These are phyloP conservation scores for Ilyonectria robusta DNA, from an alignment of 2,329 filamentous ascomycete species.

Conservation along the genomic window DNA sequence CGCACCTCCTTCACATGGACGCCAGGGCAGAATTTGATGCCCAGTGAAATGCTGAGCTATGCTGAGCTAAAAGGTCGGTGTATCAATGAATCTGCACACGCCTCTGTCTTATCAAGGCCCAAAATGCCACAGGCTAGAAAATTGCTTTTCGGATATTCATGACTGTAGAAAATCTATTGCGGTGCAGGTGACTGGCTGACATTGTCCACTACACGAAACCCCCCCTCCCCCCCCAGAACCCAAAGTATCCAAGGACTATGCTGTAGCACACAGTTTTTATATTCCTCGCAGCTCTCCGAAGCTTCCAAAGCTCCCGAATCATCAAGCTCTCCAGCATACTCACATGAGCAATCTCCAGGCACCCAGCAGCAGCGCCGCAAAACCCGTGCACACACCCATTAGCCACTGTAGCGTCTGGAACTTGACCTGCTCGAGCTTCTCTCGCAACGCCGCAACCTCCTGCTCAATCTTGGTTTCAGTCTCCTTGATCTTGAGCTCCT, in stretches of 20 bases:
- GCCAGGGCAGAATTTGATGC: neutral
- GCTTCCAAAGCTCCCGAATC: neutral
- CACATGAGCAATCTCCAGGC: slow-evolving; percentile 80
- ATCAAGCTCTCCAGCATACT: slow-evolving; percentile 2
- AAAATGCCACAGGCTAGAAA: neutral
- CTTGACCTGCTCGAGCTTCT: slow-evolving; percentile 97
- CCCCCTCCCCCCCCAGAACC: slow-evolving; percentile 6
- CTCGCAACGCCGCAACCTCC: slow-evolving; percentile 90
- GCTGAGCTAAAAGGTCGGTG: neutral
- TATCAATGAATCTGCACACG: neutral
- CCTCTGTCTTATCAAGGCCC: neutral
- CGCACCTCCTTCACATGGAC: slow-evolving; percentile 2
- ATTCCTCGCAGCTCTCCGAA: neutral
- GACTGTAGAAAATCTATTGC: slow-evolving; percentile 42
- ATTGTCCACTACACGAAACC: slow-evolving; percentile 24
- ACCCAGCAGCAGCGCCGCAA: slow-evolving; percentile 77
- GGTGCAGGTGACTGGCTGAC: slow-evolving; percentile 37
- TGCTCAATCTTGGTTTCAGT: slow-evolving; percentile 99
- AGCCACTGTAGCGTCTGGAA: slow-evolving; percentile 98
- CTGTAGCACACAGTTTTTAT: neutral
- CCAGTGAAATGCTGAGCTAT: neutral
- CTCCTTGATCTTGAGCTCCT: slow-evolving; percentile 98
- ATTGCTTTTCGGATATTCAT: slow-evolving; percentile 26
- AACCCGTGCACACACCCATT: slow-evolving; percentile 85
- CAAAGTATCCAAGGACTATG: slow-evolving; percentile 4